Conservation (phyloP, 164 flowering plant species). For the Annona squamosa region DNA sequence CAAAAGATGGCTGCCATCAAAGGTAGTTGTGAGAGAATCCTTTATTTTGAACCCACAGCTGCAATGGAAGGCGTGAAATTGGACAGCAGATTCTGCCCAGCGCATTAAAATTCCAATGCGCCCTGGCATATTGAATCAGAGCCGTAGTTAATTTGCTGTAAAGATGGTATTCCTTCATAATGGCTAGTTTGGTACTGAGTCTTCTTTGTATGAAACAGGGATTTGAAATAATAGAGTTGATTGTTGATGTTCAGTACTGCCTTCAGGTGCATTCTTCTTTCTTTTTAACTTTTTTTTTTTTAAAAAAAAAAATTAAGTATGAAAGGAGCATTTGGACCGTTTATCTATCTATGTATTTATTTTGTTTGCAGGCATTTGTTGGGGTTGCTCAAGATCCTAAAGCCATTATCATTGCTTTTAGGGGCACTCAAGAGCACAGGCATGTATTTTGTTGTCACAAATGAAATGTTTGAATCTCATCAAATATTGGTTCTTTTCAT, state of each 20-base stretch:
- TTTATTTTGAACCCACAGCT: too few species aligned
- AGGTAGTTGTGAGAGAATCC: too few species aligned
- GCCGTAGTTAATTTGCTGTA: not conserved
- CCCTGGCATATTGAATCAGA: too few species aligned
- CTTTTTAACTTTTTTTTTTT: too few species aligned
- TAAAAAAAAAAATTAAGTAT: not conserved
- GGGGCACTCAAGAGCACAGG: conserved; percentile 97
- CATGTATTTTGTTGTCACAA: conserved; percentile 12
- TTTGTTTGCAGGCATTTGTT: conserved; percentile 67
- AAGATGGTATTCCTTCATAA: not conserved
- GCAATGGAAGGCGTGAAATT: too few species aligned
- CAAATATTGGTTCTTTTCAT: not conserved
- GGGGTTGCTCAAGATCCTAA: conserved; percentile 80
- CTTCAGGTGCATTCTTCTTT: conserved; percentile 56
- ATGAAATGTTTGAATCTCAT: not conserved
- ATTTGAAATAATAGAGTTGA: conserved; percentile 78
- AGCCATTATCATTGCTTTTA: conserved; percentile 82
- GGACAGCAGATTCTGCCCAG: too few species aligned
- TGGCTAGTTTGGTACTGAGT: not conserved
- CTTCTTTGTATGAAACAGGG: conserved; percentile 42
- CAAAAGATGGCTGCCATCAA: too few species aligned
- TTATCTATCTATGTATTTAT: not conserved
- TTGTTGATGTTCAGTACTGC: conserved; percentile 91
- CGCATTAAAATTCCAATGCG: too few species aligned
- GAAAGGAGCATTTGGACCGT: not conserved